phyloP scores from a whole-genome alignment of 2,329 filamentous ascomycete genomes.

The Pezicula carpinea region DNA sequence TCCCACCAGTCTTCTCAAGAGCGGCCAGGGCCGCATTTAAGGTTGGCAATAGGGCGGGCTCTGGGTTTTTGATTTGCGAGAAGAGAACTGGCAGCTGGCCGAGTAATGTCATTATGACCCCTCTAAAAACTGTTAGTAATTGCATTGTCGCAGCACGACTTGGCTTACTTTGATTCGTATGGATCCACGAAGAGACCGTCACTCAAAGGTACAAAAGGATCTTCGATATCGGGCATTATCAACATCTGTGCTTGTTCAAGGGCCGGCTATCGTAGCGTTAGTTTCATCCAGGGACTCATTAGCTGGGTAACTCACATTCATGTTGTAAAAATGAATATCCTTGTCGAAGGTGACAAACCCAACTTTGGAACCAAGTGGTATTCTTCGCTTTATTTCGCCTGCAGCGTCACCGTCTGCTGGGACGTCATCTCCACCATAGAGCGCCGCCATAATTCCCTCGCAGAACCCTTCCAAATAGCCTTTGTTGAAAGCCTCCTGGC shows the following conservation, averaged over 20 bases:
- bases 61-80: conserved; percentile 80
- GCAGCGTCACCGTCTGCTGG: conserved; percentile 37
- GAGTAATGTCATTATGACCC: conserved; percentile 84
- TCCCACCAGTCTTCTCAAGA: conserved; percentile 81
- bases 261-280: conserved; percentile 46
- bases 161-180: conserved; percentile 69
- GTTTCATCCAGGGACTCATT: neutral
- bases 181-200: conserved; percentile 94
- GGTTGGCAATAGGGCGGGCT: conserved; percentile 80
- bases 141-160: neutral
- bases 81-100: conserved; percentile 81
- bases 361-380: conserved; percentile 79
- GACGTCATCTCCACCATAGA: conserved; percentile 67
- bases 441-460: conserved; percentile 76
- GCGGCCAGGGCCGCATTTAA: conserved; percentile 81
- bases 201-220: conserved; percentile 89
- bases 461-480: conserved; percentile 89
- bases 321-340: conserved; percentile 97
- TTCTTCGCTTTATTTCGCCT: conserved; percentile 46
- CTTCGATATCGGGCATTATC: conserved; percentile 96
- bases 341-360: conserved; percentile 96
- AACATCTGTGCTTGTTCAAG: conserved; percentile 93
- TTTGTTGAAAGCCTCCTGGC: conserved; percentile 84
- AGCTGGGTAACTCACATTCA: conserved; percentile 58
- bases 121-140: conserved; percentile 32